Evolutionary conservation across 306 rosid genomes (phyloP).

Genomic region (Glycine latifolia): DNA sequence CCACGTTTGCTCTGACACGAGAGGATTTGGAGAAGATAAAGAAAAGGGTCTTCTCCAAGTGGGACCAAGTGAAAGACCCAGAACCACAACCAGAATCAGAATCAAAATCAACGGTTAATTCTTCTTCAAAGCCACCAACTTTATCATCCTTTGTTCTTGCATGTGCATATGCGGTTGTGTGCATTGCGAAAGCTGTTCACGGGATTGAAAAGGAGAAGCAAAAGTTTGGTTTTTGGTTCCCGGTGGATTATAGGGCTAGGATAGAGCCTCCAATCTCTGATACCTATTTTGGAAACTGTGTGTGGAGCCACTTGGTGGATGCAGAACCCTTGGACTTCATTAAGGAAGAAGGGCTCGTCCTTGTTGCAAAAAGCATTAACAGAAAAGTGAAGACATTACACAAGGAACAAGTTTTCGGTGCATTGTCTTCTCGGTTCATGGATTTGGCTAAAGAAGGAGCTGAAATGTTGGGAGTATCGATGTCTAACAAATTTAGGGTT

Average conservation of each 20-base stretch:
- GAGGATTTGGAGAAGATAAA: slow-evolving; percentile 40
- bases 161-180: slow-evolving; percentile 35
- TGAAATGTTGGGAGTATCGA: slow-evolving; percentile 35
- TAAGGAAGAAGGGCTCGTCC: slow-evolving; percentile 38
- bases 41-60: slow-evolving; percentile 32
- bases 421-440: neutral
- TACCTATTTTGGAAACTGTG: slow-evolving; percentile 48
- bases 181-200: slow-evolving; percentile 42
- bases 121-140: slow-evolving; percentile 27
- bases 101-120: neutral
- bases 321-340: neutral
- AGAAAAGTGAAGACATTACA: neutral
- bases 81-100: neutral
- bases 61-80: neutral
- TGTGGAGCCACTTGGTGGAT: neutral
- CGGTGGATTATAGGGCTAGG: slow-evolving; percentile 32
- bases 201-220: neutral
- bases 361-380: slow-evolving; percentile 16
- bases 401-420: neutral
- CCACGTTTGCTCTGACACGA: slow-evolving; percentile 47
- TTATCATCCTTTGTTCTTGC: slow-evolving; percentile 55
- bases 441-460: neutral
- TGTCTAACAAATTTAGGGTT: slow-evolving; percentile 52
- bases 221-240: neutral
- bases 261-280: slow-evolving; percentile 39